A percentile compares a stretch with the other conserved stretches of the same genome.
These are phyloP conservation scores for Austroboletus niveus DNA, from an alignment of 1,284 basidiomycete species.

Conservation along the genomic window DNA sequence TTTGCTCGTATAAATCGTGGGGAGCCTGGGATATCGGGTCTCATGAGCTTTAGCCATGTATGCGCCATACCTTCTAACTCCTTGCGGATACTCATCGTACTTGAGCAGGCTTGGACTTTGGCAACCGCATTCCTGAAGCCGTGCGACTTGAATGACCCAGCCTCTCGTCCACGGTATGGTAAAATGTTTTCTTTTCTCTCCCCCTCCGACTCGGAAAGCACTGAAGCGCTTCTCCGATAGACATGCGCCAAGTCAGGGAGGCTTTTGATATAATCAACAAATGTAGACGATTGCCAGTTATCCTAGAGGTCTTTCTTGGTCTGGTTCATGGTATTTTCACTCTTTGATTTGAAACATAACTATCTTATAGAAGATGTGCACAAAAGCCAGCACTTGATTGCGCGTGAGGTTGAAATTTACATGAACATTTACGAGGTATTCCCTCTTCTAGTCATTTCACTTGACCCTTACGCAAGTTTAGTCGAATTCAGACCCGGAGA, in stretches of 20 bases:
- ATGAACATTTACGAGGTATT: conserved; percentile 62
- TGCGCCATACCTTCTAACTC: conserved; percentile 12
- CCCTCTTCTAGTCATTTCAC: neutral
- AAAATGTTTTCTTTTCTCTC: conserved; percentile 7
- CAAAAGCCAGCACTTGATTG: conserved; percentile 55
- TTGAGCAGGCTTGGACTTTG: conserved; percentile 58
- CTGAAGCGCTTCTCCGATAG: conserved; percentile 34
- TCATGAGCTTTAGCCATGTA: conserved; percentile 65
- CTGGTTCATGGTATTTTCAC: conserved; percentile 17
- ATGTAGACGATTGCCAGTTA: conserved; percentile 54
- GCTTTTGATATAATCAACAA: conserved; percentile 58
- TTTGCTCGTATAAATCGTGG: conserved; percentile 63
- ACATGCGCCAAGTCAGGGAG: conserved; percentile 45
- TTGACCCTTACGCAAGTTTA: conserved; percentile 24
- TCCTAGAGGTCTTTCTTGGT: conserved; percentile 71
- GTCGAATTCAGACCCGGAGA: conserved; percentile 45
- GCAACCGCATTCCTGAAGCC: conserved; percentile 59
- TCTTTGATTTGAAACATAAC: conserved; percentile 2
- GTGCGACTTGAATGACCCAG: conserved; percentile 44
- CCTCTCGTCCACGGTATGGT: conserved; percentile 39
- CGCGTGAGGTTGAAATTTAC: conserved; percentile 54
- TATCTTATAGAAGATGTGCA: conserved; percentile 56
- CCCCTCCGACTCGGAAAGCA: neutral
- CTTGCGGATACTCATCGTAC: conserved; percentile 1
- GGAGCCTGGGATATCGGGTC: conserved; percentile 62